Evolutionary conservation across 345 rosid species (phyloP).

Genomic region (Brassica incana): DNA sequence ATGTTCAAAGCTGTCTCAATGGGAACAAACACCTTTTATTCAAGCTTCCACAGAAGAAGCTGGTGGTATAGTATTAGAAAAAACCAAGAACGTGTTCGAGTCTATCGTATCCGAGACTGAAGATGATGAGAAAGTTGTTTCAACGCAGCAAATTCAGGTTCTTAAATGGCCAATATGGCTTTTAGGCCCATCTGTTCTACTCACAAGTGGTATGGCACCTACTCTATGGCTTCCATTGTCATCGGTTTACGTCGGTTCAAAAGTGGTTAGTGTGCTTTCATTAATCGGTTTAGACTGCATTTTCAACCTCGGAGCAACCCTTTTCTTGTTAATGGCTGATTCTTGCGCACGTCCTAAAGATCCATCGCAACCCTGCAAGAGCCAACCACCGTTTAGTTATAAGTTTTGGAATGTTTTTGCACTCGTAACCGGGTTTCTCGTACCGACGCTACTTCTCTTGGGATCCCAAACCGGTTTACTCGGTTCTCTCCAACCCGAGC

Average conservation of each 20-base stretch:
- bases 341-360: constrained; percentile 64
- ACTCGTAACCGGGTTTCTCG: constrained; percentile 55
- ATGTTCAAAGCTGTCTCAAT: constrained; percentile 58
- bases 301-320: constrained; percentile 81
- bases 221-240: constrained; percentile 89
- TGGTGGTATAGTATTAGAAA: constrained; percentile 45
- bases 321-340: constrained; percentile 89
- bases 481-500: constrained; percentile 68
- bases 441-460: constrained; percentile 53
- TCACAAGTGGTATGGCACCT: constrained; percentile 82
- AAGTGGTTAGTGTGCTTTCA: constrained; percentile 79
- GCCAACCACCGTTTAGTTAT: constrained; percentile 80
- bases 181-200: constrained; percentile 82
- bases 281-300: constrained; percentile 86
- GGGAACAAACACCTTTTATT: constrained; percentile 62
- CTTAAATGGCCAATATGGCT: constrained; percentile 92
- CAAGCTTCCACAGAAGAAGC: constrained; percentile 51
- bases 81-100: constrained; percentile 58
- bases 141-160: constrained; percentile 44
- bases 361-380: constrained; percentile 39
- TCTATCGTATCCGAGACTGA: constrained; percentile 45
- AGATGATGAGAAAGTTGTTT: constrained; percentile 36
- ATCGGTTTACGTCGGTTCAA: constrained; percentile 83
- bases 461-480: constrained; percentile 63
- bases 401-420: constrained; percentile 77